Conservation (phyloP, 2,329 filamentous ascomycete species). For the Alternaria gansuensis region DNA sequence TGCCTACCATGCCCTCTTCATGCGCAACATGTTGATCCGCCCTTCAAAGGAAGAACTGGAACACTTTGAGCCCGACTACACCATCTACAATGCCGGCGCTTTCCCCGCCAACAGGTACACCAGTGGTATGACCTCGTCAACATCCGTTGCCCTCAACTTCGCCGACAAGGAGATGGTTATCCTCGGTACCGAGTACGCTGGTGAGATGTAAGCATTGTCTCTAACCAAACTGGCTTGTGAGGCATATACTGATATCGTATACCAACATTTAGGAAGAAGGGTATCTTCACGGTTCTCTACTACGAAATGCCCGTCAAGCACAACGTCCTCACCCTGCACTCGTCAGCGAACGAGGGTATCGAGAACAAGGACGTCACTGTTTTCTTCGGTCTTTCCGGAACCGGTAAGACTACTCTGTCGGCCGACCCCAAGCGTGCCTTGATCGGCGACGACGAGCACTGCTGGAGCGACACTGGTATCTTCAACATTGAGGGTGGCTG, state of each 20-base stretch:
- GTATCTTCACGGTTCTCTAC: constrained; percentile 98
- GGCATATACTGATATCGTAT: not conserved
- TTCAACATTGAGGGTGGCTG: constrained; percentile 99
- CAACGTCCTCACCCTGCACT: constrained; percentile 97
- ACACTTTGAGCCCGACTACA: constrained; percentile 98
- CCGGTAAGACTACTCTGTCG: constrained; percentile 97
- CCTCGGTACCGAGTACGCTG: constrained; percentile 97
- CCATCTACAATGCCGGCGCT: constrained; percentile 98
- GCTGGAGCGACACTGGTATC: constrained; percentile 95
- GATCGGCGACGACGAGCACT: constrained; percentile 99
- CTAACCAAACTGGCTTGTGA: not conserved
- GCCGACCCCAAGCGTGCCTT: constrained; percentile 95
- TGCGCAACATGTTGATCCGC: constrained; percentile 99
- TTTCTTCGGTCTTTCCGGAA: constrained; percentile 98
- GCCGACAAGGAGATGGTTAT: constrained; percentile 99
- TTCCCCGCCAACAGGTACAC: constrained; percentile 99
- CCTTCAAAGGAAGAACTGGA: constrained; percentile 90
- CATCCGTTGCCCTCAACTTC: constrained; percentile 98
- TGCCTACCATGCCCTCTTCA: constrained; percentile 99
- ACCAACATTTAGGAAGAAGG: constrained; percentile 74
- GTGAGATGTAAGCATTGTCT: constrained; percentile 49
- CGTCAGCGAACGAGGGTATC: constrained; percentile 91
- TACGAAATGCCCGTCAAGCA: constrained; percentile 99
- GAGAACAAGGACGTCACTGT: constrained; percentile 94
- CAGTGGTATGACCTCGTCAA: constrained; percentile 97